Conservation (phyloP, 2,329 filamentous ascomycete species). For the Apiospora kogelbergensis region DNA sequence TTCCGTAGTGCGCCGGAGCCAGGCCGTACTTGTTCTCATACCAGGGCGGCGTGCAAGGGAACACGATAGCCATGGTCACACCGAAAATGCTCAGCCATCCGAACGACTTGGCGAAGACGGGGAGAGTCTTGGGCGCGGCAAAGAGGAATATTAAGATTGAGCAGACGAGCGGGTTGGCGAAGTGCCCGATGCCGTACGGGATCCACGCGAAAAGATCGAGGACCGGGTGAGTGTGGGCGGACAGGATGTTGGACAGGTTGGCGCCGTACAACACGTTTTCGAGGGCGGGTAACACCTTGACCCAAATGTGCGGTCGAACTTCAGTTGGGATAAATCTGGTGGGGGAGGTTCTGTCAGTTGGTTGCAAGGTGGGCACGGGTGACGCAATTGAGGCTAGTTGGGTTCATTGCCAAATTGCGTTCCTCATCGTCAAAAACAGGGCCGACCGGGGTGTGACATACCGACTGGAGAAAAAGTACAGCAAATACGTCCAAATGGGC, state of each 20-base stretch:
- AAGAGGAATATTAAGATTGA: constrained; percentile 83
- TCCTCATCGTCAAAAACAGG: not conserved
- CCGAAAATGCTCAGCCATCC: constrained; percentile 91
- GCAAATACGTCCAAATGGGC: constrained; percentile 80
- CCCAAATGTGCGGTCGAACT: constrained; percentile 91
- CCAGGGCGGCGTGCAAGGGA: constrained; percentile 95
- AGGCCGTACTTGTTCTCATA: constrained; percentile 93
- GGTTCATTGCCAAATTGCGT: not conserved
- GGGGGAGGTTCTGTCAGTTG: not conserved
- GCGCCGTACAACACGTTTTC: constrained; percentile 97
- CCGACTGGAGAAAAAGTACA: constrained; percentile 93
- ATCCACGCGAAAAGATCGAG: constrained; percentile 91
- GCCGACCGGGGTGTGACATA: constrained; percentile 50
- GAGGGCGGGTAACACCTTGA: constrained; percentile 87
- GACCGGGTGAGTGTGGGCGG: constrained; percentile 79
- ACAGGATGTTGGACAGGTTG: constrained; percentile 93
- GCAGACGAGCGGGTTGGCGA: constrained; percentile 79
- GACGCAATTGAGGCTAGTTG: constrained; percentile 17
- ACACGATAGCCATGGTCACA: constrained; percentile 83
- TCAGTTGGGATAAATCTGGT: constrained; percentile 82
- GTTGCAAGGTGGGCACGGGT: not conserved
- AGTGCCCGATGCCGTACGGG: constrained; percentile 89
- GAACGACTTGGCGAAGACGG: constrained; percentile 82
- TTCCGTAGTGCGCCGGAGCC: constrained; percentile 88
- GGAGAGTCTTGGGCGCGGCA: constrained; percentile 79